Percentiles rank a stretch among this genome's conserved stretches.
These are phyloP conservation scores for Aphanoascus verrucosus DNA, from an alignment of 2,329 filamentous ascomycete species.

Conservation along the genomic window DNA sequence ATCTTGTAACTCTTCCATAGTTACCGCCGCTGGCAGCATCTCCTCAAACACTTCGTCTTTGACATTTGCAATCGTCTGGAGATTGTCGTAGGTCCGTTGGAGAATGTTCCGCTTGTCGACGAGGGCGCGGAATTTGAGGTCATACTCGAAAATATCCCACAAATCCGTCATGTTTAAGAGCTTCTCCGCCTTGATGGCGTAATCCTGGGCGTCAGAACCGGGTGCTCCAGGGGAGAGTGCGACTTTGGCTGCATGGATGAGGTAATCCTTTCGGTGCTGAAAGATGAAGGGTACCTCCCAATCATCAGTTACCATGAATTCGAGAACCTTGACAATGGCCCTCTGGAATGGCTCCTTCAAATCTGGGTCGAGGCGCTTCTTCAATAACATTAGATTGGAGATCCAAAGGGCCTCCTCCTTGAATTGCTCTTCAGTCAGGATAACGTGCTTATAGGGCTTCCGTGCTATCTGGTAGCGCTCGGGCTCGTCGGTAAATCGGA, in stretches of 20 bases:
- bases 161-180: slow-evolving; percentile 84
- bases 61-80: slow-evolving; percentile 56
- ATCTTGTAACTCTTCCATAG: slow-evolving; percentile 93
- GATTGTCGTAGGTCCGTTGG: slow-evolving; percentile 63
- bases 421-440: slow-evolving; percentile 72
- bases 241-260: slow-evolving; percentile 77
- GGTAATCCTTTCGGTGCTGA: slow-evolving; percentile 93
- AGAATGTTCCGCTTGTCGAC: slow-evolving; percentile 84
- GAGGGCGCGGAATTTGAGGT: slow-evolving; percentile 88
- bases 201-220: slow-evolving; percentile 61
- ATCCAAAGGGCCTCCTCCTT: slow-evolving; percentile 90
- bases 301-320: slow-evolving; percentile 89
- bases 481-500: slow-evolving; percentile 78
- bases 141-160: slow-evolving; percentile 89
- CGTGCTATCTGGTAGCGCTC: slow-evolving; percentile 90
- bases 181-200: slow-evolving; percentile 68
- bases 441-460: slow-evolving; percentile 72
- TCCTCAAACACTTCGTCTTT: slow-evolving; percentile 68
- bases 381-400: slow-evolving; percentile 75
- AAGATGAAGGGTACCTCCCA: slow-evolving; percentile 97
- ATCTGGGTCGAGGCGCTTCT: slow-evolving; percentile 63
- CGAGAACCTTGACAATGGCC: slow-evolving; percentile 80
- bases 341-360: slow-evolving; percentile 74
- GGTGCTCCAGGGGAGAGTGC: slow-evolving; percentile 50
- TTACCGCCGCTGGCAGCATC: slow-evolving; percentile 66